A percentile compares a stretch with the other conserved stretches of the same genome.
These are phyloP conservation scores for Pyrus betulifolia DNA, from an alignment of 306 rosid genomes.

Conservation along the genomic window DNA sequence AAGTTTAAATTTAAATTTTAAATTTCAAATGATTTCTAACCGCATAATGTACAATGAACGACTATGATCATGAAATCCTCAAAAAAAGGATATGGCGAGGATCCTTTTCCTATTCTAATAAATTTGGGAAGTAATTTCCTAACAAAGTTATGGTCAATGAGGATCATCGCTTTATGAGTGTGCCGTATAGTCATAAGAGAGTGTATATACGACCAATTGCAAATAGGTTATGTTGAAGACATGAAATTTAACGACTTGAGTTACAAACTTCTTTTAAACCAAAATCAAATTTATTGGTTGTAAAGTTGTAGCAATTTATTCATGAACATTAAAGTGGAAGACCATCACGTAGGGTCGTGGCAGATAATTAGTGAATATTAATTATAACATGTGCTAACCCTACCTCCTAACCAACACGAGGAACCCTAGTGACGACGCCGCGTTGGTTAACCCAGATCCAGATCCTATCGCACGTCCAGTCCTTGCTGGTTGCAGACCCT, in stretches of 20 bases:
- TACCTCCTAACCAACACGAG: not conserved
- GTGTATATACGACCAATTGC: not conserved
- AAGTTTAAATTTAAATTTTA: too few relatives aligned
- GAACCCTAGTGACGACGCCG: not conserved
- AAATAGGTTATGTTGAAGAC: not conserved
- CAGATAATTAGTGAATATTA: too few relatives aligned
- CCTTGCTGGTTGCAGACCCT: slow-evolving; percentile 7
- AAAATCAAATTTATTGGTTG: too few relatives aligned
- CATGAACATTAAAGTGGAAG: too few relatives aligned
- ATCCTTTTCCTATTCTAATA: too few relatives aligned
- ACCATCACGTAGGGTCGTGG: too few relatives aligned
- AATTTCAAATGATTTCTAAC: too few relatives aligned
- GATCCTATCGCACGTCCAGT: slow-evolving; percentile 15
- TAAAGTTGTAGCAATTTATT: too few relatives aligned
- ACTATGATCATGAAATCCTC: fast-evolving
- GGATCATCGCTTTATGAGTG: not conserved
- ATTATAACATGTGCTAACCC: too few relatives aligned
- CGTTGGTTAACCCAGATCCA: not conserved
- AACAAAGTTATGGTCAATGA: not conserved
- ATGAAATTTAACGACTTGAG: too few relatives aligned
- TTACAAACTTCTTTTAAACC: too few relatives aligned
- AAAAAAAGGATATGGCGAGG: not conserved
- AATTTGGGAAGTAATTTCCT: not conserved
- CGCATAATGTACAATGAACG: too few relatives aligned
- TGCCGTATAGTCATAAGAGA: not conserved